Conservation (phyloP, 2,329 filamentous ascomycete species). For the Xylaria sp. region DNA sequence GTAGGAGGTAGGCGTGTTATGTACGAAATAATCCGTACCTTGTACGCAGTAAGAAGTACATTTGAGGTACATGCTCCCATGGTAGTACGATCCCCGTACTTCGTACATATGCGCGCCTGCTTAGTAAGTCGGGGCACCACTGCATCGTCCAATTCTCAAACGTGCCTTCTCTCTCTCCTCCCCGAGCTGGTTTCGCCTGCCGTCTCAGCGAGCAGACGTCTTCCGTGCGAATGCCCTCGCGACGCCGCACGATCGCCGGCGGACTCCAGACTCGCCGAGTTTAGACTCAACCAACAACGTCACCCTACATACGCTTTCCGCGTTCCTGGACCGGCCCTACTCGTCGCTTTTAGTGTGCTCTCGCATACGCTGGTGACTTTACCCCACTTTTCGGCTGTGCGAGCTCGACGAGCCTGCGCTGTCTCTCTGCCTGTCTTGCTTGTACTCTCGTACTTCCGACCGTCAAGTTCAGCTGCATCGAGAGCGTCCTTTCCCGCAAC, state of each 20-base stretch:
- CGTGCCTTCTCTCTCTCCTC: not conserved
- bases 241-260: not conserved
- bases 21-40: too few species aligned
- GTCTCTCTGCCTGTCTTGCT: not conserved
- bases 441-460: not conserved
- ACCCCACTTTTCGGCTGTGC: not conserved
- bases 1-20: too few species aligned
- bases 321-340: not conserved
- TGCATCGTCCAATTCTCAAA: not conserved
- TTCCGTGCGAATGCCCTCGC: not conserved
- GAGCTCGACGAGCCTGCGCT: not conserved
- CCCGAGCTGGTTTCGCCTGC: not conserved
- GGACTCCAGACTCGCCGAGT: too few species aligned
- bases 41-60: not conserved
- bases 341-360: not conserved
- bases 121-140: slow-evolving; percentile 1
- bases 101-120: not conserved
- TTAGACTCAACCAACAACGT: too few species aligned
- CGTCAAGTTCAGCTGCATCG: not conserved
- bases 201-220: not conserved
- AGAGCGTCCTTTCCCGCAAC: not conserved
- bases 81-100: too few species aligned
- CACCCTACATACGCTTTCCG: not conserved
- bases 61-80: not conserved
- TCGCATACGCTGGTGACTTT: not conserved